Evolutionary conservation across 805 yeast genomes (phyloP).

Genomic region (Ogataea nakhonphanomensis): DNA sequence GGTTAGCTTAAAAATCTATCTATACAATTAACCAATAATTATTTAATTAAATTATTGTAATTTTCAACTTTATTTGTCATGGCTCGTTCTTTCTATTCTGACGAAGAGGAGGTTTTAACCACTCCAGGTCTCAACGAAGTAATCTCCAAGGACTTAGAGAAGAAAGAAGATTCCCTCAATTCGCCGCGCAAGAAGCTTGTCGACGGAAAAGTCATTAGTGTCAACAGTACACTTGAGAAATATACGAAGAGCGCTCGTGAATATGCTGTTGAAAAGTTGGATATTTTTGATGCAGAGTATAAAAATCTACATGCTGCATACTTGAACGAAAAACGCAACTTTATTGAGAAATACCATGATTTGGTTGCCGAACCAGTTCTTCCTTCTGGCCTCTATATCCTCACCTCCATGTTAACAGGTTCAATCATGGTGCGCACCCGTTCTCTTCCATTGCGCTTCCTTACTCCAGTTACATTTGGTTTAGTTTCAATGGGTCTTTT

Average conservation of each 20-base stretch:
- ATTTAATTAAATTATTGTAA: background rate
- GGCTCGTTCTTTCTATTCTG: constrained; percentile 48
- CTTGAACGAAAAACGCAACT: constrained; percentile 38
- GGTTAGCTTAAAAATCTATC: background rate
- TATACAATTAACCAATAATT: constrained; percentile 2
- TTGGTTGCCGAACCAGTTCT: constrained; percentile 50
- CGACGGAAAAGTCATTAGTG: constrained; percentile 53
- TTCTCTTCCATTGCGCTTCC: constrained; percentile 46
- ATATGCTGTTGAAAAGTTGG: constrained; percentile 36
- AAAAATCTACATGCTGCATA: constrained; percentile 45
- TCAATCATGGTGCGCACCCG: constrained; percentile 50
- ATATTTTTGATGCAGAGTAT: constrained; percentile 40
- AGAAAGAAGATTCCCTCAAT: constrained; percentile 34
- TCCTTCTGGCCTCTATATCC: constrained; percentile 51
- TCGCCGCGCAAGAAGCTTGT: constrained; percentile 38
- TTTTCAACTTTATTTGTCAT: constrained; percentile 1
- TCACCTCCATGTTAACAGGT: constrained; percentile 55
- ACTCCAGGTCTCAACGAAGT: constrained; percentile 46
- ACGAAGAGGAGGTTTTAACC: constrained; percentile 45
- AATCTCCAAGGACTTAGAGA: constrained; percentile 36
- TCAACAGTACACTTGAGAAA: constrained; percentile 45
- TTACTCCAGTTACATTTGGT: constrained; percentile 51
- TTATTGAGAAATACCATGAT: constrained; percentile 32
- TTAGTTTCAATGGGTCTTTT: constrained; percentile 39
- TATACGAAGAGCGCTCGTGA: constrained; percentile 40